Conservation (phyloP, 495 filamentous ascomycete genomes). For the Penicillium daleae region DNA sequence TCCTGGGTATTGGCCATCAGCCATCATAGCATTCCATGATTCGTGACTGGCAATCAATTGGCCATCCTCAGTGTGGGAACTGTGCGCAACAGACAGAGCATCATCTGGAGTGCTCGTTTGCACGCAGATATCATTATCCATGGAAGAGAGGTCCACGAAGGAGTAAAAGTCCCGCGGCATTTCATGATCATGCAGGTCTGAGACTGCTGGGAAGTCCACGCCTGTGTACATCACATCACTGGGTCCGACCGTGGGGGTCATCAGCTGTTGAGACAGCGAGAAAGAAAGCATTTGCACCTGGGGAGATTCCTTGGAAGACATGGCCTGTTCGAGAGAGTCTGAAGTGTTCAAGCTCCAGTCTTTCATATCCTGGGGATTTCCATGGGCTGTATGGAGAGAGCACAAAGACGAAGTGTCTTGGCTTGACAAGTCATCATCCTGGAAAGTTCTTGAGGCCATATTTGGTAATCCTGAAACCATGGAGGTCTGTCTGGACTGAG, state of each 20-base stretch:
- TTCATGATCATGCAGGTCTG: conserved; percentile 48
- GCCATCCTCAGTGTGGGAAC: conserved; percentile 47
- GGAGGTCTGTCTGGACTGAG: conserved; percentile 44
- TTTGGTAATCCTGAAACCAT: conserved; percentile 45
- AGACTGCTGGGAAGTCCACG: conserved; percentile 47
- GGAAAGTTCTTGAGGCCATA: conserved; percentile 47
- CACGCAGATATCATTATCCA: conserved; percentile 49
- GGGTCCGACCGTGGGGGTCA: conserved; percentile 47
- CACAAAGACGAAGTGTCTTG: conserved; percentile 50
- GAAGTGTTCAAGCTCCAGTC: conserved; percentile 46
- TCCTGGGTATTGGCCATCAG: conserved; percentile 45
- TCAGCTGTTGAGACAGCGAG: conserved; percentile 49
- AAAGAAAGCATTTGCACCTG: conserved; percentile 54
- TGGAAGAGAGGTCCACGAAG: conserved; percentile 48
- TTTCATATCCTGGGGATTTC: conserved; percentile 44
- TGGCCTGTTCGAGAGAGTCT: conserved; percentile 45
- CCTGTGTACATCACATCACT: conserved; percentile 52
- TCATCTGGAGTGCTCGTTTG: conserved; percentile 49
- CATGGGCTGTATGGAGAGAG: conserved; percentile 45
- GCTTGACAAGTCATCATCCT: conserved; percentile 54
- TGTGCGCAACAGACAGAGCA: conserved; percentile 46
- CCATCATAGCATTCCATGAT: conserved; percentile 47
- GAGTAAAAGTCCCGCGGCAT: conserved; percentile 46
- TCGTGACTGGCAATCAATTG: conserved; percentile 43
- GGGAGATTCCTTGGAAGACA: conserved; percentile 46